Evolutionary conservation across 306 rosid genomes (phyloP).

Genomic region (Lotus japonicus): DNA sequence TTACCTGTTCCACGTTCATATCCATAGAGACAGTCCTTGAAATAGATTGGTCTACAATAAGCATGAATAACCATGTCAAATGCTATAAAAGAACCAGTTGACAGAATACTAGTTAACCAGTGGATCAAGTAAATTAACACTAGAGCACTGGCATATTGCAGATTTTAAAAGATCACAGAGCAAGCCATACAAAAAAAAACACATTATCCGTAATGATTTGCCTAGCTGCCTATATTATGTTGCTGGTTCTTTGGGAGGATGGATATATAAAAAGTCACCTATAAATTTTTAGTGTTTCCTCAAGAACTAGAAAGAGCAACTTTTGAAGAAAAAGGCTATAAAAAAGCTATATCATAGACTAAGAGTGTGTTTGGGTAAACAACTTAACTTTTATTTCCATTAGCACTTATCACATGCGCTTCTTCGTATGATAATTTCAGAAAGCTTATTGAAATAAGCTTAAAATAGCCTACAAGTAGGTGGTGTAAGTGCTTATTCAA

Average conservation of each 20-base stretch:
- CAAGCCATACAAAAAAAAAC: not conserved
- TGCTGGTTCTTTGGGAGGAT: not conserved
- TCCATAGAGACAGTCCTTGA: constrained; percentile 62
- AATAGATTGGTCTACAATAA: constrained; percentile 58
- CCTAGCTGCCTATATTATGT: not conserved
- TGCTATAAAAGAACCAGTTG: constrained; percentile 8
- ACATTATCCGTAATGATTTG: not conserved
- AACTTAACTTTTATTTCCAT: too few species aligned
- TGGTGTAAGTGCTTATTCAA: too few species aligned
- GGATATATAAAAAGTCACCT: not conserved
- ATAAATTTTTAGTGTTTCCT: too few species aligned
- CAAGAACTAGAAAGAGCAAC: too few species aligned
- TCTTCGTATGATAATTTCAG: too few species aligned
- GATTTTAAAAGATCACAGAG: not conserved
- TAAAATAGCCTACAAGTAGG: too few species aligned
- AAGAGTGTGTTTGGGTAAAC: too few species aligned
- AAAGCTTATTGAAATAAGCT: too few species aligned
- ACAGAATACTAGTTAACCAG: not conserved
- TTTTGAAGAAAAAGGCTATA: too few species aligned
- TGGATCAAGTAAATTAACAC: not conserved
- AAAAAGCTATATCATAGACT: too few species aligned
- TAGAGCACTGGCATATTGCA: too few species aligned
- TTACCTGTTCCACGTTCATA: constrained; percentile 66
- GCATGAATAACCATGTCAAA: constrained; percentile 22
- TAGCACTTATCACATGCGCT: too few species aligned